Conservation (phyloP, 78 protist genomes). For the Cavenderia fasciculata region DNA sequence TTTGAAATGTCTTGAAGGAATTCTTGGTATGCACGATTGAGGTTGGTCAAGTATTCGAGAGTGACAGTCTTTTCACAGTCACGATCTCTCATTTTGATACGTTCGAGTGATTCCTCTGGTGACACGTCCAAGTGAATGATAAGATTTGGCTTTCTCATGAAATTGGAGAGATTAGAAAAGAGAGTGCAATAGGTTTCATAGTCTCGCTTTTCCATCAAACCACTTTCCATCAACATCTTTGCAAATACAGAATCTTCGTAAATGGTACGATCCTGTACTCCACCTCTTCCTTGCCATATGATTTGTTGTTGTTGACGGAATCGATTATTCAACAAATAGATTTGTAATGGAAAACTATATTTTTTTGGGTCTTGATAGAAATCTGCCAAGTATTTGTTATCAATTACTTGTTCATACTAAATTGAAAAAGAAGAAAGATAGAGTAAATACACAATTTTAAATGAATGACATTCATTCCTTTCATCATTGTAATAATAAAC, state of each 20-base stretch:
- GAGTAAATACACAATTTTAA: neutral
- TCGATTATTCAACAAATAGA: conserved; percentile 85
- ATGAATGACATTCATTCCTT: neutral
- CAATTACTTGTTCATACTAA: conserved; percentile 85
- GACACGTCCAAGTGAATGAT: conserved; percentile 87
- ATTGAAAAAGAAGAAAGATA: no score
- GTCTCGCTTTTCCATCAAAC: conserved; percentile 80
- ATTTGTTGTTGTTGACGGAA: conserved; percentile 83
- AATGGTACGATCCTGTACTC: conserved; percentile 86
- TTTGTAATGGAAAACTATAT: conserved; percentile 85
- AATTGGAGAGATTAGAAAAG: conserved; percentile 83
- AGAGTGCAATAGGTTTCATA: conserved; percentile 81
- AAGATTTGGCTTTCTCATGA: conserved; percentile 86
- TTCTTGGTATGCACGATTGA: conserved; percentile 78
- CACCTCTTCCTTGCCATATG: conserved; percentile 77
- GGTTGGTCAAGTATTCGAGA: conserved; percentile 67
- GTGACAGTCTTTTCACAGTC: conserved; percentile 82
- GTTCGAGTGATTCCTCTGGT: conserved; percentile 83
- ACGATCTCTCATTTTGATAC: conserved; percentile 76
- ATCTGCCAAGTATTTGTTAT: conserved; percentile 82
- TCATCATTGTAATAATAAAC: neutral
- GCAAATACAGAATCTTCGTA: conserved; percentile 89
- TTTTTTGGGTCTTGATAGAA: conserved; percentile 84
- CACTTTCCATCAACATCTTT: conserved; percentile 80
- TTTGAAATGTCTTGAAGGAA: conserved; percentile 75